Evolutionary conservation across 345 rosid species (phyloP).

Genomic region (Citrus sp.): DNA sequence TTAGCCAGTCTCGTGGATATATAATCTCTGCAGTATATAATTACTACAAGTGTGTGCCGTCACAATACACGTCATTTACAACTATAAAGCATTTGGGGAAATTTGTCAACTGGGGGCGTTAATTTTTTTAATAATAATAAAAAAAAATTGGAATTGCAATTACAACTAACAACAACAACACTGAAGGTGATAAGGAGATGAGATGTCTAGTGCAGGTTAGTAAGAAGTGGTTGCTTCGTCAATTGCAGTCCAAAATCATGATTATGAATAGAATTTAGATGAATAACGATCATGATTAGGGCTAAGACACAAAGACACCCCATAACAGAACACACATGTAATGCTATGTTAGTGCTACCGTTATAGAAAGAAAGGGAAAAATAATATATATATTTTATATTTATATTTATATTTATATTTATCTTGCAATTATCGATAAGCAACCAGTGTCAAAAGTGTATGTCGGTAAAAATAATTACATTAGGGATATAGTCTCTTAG

Average conservation of each 20-base stretch:
- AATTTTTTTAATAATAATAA: background rate
- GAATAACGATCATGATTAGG: slow-evolving; percentile 53
- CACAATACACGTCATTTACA: slow-evolving; percentile 26
- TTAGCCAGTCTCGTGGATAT: background rate
- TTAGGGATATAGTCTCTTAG: background rate
- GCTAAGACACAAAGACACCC: slow-evolving; percentile 37
- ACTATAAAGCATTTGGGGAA: background rate
- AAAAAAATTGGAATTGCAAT: background rate
- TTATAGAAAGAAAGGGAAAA: slow-evolving; percentile 7
- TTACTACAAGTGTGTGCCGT: slow-evolving; percentile 14
- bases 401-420: no score
- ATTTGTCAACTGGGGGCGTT: background rate
- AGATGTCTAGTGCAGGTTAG: slow-evolving; percentile 38
- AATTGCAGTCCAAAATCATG: slow-evolving; percentile 64
- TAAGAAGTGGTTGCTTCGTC: slow-evolving; percentile 67
- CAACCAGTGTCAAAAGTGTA: background rate
- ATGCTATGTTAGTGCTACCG: slow-evolving; percentile 30
- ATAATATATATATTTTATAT: no score
- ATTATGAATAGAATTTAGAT: slow-evolving; percentile 52
- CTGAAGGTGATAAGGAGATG: slow-evolving; percentile 33
- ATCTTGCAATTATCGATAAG: background rate
- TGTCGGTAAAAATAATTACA: slow-evolving; percentile 8
- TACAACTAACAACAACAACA: slow-evolving; percentile 16
- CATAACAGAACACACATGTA: slow-evolving; percentile 40
- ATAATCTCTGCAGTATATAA: background rate